A percentile compares a stretch with the other conserved stretches of the same genome.
Evolutionary conservation across 768 basidiomycete genomes (phyloP).

Genomic region (Obba rivulosa): DNA sequence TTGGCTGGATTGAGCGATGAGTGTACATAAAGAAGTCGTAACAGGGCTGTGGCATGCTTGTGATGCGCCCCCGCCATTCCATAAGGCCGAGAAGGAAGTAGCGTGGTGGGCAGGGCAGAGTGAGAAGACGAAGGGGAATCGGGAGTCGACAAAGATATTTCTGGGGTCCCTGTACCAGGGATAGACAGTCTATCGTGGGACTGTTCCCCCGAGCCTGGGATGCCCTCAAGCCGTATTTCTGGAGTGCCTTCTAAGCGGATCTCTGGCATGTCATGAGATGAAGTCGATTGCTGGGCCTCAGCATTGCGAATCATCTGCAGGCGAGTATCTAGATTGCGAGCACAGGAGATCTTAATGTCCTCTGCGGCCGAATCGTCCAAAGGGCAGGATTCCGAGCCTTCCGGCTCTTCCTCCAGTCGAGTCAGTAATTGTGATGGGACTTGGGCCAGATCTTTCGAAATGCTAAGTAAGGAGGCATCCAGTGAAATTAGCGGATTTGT

Average conservation of each 20-base stretch:
- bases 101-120: slow-evolving; percentile 32
- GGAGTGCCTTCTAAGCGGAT: slow-evolving; percentile 36
- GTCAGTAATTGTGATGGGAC: slow-evolving; percentile 47
- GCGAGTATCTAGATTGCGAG: slow-evolving; percentile 49
- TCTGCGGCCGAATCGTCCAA: slow-evolving; percentile 43
- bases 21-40: slow-evolving; percentile 70
- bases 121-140: slow-evolving; percentile 22
- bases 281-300: slow-evolving; percentile 18
- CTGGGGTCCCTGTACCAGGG: slow-evolving; percentile 11
- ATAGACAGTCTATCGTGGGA: slow-evolving; percentile 1
- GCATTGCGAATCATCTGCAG: slow-evolving; percentile 36
- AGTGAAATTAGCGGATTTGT: slow-evolving; percentile 30
- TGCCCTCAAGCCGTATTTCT: slow-evolving; percentile 33
- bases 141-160: slow-evolving; percentile 33
- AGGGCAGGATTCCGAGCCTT: slow-evolving; percentile 40
- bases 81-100: slow-evolving; percentile 43
- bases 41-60: slow-evolving; percentile 55
- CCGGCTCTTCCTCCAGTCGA: slow-evolving; percentile 49
- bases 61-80: slow-evolving; percentile 46
- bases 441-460: slow-evolving; percentile 51
- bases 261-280: slow-evolving; percentile 29
- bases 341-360: slow-evolving; percentile 42
- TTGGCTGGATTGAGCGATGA: slow-evolving; percentile 66
- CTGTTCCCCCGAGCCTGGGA: slow-evolving; percentile 12
- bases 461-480: slow-evolving; percentile 46